Evolutionary conservation across 2,329 filamentous ascomycete species (phyloP).

Genomic region (Cryphonectria carpinicola): DNA sequence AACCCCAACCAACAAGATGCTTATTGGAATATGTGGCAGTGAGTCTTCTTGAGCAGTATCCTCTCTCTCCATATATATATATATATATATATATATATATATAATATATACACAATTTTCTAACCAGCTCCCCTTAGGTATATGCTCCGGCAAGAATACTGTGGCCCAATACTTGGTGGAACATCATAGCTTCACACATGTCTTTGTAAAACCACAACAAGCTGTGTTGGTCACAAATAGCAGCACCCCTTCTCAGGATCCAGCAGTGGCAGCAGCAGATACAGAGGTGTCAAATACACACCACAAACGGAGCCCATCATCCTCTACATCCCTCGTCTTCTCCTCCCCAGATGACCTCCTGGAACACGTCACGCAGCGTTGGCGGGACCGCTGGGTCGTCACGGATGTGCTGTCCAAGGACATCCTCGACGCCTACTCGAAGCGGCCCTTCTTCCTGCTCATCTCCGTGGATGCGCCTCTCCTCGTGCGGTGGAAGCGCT

Average conservation of each 20-base stretch:
- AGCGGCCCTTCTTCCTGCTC: constrained; percentile 90
- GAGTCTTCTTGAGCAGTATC: constrained; percentile 36
- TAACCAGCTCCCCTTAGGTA: constrained; percentile 59
- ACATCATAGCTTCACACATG: constrained; percentile 76
- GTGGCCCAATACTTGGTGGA: constrained; percentile 87
- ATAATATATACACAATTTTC: constrained; percentile 16
- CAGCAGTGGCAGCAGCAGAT: background rate
- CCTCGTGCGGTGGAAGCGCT: constrained; percentile 80
- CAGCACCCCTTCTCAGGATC: constrained; percentile 1
- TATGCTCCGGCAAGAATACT: constrained; percentile 90
- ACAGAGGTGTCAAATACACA: constrained; percentile 13
- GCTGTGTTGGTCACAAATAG: background rate
- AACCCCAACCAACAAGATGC: constrained; percentile 53
- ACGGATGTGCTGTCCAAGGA: constrained; percentile 77
- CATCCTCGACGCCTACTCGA: constrained; percentile 73
- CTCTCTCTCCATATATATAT: constrained; percentile 17
- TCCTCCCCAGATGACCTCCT: constrained; percentile 69
- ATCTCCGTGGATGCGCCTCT: constrained; percentile 91
- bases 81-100: constrained; percentile 20
- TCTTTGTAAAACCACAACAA: constrained; percentile 21
- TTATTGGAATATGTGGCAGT: constrained; percentile 79
- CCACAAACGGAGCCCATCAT: constrained; percentile 22
- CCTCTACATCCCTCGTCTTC: constrained; percentile 50
- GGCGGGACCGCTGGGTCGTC: constrained; percentile 84
- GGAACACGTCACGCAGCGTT: constrained; percentile 82